Evolutionary conservation across 495 filamentous ascomycete species (phyloP).

Genomic region (Chaetomium fimeti): DNA sequence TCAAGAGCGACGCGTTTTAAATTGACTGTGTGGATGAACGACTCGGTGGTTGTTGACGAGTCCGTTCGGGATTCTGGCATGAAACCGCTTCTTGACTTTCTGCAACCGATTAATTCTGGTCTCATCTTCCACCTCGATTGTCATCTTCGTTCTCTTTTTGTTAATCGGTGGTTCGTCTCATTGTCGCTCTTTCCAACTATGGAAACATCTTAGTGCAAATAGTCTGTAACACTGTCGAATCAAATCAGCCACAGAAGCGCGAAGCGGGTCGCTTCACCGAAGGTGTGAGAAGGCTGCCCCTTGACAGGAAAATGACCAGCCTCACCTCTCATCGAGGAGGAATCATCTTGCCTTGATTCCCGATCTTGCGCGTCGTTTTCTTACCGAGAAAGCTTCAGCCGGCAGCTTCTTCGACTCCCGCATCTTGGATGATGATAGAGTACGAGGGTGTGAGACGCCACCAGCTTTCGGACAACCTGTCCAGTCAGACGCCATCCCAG

Average conservation of each 20-base stretch:
- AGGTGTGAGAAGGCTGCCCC: too few relatives aligned
- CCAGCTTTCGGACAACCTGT: conserved; percentile 6
- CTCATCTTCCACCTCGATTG: not conserved
- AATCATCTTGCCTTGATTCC: too few relatives aligned
- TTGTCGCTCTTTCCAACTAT: too few relatives aligned
- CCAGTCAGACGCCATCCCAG: conserved; percentile 18
- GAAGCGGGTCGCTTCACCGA: too few relatives aligned
- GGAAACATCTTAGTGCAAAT: too few relatives aligned
- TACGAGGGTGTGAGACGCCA: not conserved
- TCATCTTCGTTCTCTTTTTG: not conserved
- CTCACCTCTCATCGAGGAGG: too few relatives aligned
- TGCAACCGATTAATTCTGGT: not conserved
- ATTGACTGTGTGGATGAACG: not conserved
- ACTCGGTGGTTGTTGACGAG: too few relatives aligned
- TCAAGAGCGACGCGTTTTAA: not conserved
- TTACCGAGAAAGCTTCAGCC: not conserved
- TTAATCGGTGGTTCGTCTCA: too few relatives aligned
- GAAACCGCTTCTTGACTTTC: not conserved
- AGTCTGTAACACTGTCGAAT: too few relatives aligned
- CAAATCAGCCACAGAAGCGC: too few relatives aligned
- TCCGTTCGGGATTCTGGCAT: too few relatives aligned
- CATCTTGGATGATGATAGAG: not conserved
- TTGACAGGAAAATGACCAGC: too few relatives aligned
- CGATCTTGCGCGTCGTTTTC: not conserved
- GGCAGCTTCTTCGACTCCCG: not conserved